Evolutionary conservation across 129 eudicot genomes (phyloP), one percentile per base, ranked within the genome.

Genomic region (Glebionis coronaria): DNA sequence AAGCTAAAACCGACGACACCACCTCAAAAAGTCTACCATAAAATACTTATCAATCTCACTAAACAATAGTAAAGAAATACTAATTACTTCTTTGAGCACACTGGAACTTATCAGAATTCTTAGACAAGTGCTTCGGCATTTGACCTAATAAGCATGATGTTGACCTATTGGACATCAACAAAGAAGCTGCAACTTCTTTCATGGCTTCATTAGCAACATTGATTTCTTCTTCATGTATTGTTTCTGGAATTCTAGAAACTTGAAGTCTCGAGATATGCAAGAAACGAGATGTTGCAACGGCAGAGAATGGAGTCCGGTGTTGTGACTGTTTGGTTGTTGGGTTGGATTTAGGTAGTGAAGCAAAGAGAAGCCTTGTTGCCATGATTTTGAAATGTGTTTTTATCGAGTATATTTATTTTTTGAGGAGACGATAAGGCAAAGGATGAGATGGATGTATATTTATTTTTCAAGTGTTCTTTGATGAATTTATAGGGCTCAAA

Each of bases 281-380:
- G 27, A 64, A 27, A 3, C 18, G 40, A 4, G 74, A 23, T 8
- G 61, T 25, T 12, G 80, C 74, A 9, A 75, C 74, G 0, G 74
- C 80, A 23, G 80, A 61, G 44, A 75, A 75, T 1, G 70, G 80
- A 38, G 74, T 75, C 40, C 73, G 65, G 6, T 51, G 57, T 40
- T 60, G 70, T 51, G 65, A 40, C 18, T 63, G 15, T 25, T 75
- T 75, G 42, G 69, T 75, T 9, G 68, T 61, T 27, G 69, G 21
- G 23, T 75, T 62, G 63, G 70, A 15, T 68, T 68, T 75, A 42
- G 70, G 74, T 19, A 44, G 16, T 9, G 78, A 64, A 61, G 68
- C 69, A 12, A 75, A 75, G 42, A 60, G 35, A 21, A 75, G 49
- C 31, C 74, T 60, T 75, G 80, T 68, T 60, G 80, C 80, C 74